phyloP scores from a whole-genome alignment of 345 rosid genomes.

The Diplotaxis tenuifolia region DNA sequence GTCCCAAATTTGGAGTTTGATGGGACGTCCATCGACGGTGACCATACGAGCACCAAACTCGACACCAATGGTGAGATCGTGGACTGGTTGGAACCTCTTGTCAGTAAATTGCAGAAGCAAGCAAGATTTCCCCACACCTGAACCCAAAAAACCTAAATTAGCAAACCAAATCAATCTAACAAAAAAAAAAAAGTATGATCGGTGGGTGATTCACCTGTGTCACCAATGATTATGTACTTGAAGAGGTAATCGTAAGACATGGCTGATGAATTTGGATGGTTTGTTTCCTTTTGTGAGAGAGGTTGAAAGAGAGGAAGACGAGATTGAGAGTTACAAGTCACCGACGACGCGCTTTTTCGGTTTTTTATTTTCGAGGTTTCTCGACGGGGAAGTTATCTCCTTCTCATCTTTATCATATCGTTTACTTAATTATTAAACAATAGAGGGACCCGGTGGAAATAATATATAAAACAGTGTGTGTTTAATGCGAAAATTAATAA shows the following conservation, averaged over 20 bases:
- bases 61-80: slow-evolving; percentile 74
- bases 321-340: slow-evolving; percentile 11
- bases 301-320: slow-evolving; percentile 19
- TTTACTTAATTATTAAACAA: background rate
- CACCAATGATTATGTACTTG: slow-evolving; percentile 79
- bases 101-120: slow-evolving; percentile 67
- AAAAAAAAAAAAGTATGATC: background rate
- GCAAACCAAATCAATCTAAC: slow-evolving; percentile 1
- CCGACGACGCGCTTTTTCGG: background rate
- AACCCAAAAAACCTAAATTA: background rate
- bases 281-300: no score
- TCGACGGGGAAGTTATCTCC: background rate
- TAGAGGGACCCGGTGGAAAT: background rate
- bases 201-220: slow-evolving; percentile 44
- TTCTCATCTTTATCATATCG: background rate
- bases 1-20: slow-evolving; percentile 76
- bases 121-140: slow-evolving; percentile 73
- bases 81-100: slow-evolving; percentile 74
- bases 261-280: slow-evolving; percentile 23
- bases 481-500: background rate
- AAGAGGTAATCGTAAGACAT: slow-evolving; percentile 79
- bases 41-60: slow-evolving; percentile 77
- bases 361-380: slow-evolving; percentile 34
- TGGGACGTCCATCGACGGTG: slow-evolving; percentile 56
- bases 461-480: background rate